Percentiles rank a stretch among this genome's conserved stretches.
Evolutionary conservation across 2,329 filamentous ascomycete genomes (phyloP).

Genomic region (Aotearoamyces nothofagi): DNA sequence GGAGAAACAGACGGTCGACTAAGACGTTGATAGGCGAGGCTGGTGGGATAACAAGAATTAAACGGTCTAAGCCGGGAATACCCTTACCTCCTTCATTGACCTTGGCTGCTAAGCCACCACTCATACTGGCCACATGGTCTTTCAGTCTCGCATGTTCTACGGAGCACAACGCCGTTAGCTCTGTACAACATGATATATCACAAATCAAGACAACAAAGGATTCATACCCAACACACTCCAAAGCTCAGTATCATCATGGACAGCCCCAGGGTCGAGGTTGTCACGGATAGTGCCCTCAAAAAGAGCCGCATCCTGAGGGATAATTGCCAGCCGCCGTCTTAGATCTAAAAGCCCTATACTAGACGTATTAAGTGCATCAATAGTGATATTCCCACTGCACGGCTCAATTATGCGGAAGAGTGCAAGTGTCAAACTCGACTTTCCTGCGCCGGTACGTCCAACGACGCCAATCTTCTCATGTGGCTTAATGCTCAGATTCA

Average conservation of each 20-base stretch:
- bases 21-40: not conserved
- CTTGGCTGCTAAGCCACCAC: conserved; percentile 75
- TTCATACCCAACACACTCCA: conserved; percentile 84
- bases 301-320: conserved; percentile 91
- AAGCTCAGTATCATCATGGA: conserved; percentile 91
- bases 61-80: too few species aligned
- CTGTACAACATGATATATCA: too few species aligned
- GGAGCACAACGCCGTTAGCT: conserved; percentile 15
- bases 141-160: conserved; percentile 84
- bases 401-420: conserved; percentile 95
- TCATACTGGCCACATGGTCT: conserved; percentile 76
- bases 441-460: conserved; percentile 88
- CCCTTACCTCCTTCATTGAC: conserved; percentile 85
- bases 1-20: too few species aligned
- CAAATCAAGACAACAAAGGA: conserved; percentile 3
- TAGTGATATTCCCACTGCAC: conserved; percentile 65
- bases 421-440: conserved; percentile 83
- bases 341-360: conserved; percentile 82
- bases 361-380: conserved; percentile 81
- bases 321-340: conserved; percentile 80
- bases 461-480: conserved; percentile 98
- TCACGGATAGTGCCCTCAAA: conserved; percentile 90
- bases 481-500: conserved; percentile 83
- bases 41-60: too few species aligned
- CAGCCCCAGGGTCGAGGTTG: conserved; percentile 87